phyloP scores from a whole-genome alignment of 768 basidiomycete species.

The Russula vinacea region DNA sequence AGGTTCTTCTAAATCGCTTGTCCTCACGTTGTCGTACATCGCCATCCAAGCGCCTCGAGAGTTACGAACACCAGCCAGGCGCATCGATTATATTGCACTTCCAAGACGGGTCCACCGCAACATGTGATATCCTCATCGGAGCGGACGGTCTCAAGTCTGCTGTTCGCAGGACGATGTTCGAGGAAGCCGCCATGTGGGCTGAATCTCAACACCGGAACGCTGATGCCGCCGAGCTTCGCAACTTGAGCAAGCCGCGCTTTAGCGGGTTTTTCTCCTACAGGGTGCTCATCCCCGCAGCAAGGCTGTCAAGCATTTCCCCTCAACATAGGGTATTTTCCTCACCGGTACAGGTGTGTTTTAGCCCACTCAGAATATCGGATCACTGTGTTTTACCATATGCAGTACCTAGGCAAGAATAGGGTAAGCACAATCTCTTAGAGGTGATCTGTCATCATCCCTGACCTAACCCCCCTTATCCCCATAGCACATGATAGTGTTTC shows the following conservation, averaged over 20 bases:
- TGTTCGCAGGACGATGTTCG: slow-evolving; percentile 41
- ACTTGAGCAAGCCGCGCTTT: slow-evolving; percentile 51
- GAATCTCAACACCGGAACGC: slow-evolving; percentile 40
- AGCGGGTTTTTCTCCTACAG: slow-evolving; percentile 60
- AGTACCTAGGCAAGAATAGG: slow-evolving; percentile 53
- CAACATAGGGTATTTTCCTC: slow-evolving; percentile 48
- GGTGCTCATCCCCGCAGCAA: slow-evolving; percentile 53
- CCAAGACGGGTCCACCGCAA: slow-evolving; percentile 55
- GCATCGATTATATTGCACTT: slow-evolving; percentile 51
- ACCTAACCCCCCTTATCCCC: not conserved
- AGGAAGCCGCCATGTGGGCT: slow-evolving; percentile 32
- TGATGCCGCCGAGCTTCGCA: slow-evolving; percentile 43
- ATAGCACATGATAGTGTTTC: slow-evolving; percentile 61
- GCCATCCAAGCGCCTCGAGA: slow-evolving; percentile 57
- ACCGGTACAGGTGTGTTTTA: slow-evolving; percentile 46
- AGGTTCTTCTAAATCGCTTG: slow-evolving; percentile 50
- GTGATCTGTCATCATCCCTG: not conserved
- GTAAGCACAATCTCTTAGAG: slow-evolving; percentile 40
- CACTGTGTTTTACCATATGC: slow-evolving; percentile 2
- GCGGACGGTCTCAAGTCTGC: slow-evolving; percentile 67
- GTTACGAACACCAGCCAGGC: slow-evolving; percentile 45
- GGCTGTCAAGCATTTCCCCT: slow-evolving; percentile 43
- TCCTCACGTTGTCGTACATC: slow-evolving; percentile 43
- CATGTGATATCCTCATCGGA: slow-evolving; percentile 65
- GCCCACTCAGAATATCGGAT: not conserved